A percentile compares a stretch with the other conserved stretches of the same genome.
These are phyloP conservation scores for Suhomyces terraborum DNA, from an alignment of 1,139 yeast species.

Conservation along the genomic window DNA sequence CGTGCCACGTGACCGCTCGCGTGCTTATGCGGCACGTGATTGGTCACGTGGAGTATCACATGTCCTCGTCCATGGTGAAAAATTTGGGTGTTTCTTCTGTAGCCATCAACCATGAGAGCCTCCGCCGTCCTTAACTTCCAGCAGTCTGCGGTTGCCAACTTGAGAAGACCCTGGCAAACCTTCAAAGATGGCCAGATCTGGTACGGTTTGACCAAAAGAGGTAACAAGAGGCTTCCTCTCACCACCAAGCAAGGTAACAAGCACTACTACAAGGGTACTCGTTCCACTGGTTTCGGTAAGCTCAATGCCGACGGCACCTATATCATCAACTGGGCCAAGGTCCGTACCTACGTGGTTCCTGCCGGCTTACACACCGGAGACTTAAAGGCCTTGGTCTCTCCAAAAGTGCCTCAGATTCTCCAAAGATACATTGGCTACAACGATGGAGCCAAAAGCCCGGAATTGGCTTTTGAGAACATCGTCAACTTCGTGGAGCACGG, in stretches of 20 bases:
- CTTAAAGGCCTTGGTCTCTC: constrained; percentile 72
- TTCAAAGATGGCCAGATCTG: constrained; percentile 80
- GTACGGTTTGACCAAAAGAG: constrained; percentile 75
- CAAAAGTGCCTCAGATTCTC: constrained; percentile 67
- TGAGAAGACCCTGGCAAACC: constrained; percentile 89
- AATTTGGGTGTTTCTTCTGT: neutral
- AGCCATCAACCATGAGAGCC: constrained; percentile 50
- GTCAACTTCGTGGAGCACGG: constrained; percentile 80
- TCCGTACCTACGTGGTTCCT: constrained; percentile 90
- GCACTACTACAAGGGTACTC: constrained; percentile 91
- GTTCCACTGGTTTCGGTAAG: constrained; percentile 90
- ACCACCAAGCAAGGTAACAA: constrained; percentile 95
- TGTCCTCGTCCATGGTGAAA: constrained; percentile 6
- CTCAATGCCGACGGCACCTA: constrained; percentile 76
- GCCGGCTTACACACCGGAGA: constrained; percentile 41
- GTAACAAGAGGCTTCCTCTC: constrained; percentile 81
- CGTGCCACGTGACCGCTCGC: too few relatives aligned
- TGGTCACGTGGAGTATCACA: neutral
- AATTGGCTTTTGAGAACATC: constrained; percentile 69
- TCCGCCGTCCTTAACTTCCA: constrained; percentile 54
- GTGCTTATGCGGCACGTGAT: neutral
- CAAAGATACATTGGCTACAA: constrained; percentile 70
- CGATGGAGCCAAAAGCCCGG: constrained; percentile 74
- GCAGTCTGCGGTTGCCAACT: constrained; percentile 48
- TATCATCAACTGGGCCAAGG: constrained; percentile 78